A percentile compares a stretch with the other conserved stretches of the same genome.
These are phyloP conservation scores for Theileria equi DNA, from an alignment of 169 alveolate genomes.

Conservation along the genomic window DNA sequence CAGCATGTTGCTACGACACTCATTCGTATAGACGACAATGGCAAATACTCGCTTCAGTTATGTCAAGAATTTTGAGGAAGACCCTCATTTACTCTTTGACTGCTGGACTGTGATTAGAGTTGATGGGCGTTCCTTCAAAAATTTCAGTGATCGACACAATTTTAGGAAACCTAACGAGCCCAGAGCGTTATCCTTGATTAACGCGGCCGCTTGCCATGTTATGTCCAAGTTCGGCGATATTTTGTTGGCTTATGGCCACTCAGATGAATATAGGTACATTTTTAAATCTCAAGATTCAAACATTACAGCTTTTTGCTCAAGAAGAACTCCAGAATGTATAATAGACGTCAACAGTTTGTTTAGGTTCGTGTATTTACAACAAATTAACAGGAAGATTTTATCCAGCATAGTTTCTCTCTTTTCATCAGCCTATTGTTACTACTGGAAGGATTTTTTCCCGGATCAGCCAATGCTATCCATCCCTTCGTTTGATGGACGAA, in stretches of 20 bases:
- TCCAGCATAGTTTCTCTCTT: slow-evolving; percentile 87
- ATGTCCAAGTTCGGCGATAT: slow-evolving; percentile 89
- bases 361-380: slow-evolving; percentile 50
- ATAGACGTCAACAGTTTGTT: slow-evolving; percentile 66
- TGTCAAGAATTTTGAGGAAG: slow-evolving; percentile 90
- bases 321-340: slow-evolving; percentile 55
- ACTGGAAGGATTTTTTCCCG: slow-evolving; percentile 81
- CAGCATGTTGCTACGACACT: not conserved
- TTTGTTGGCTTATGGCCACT: slow-evolving; percentile 91
- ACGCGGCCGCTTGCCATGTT: slow-evolving; percentile 86
- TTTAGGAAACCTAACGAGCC: slow-evolving; percentile 94
- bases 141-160: slow-evolving; percentile 83
- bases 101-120: slow-evolving; percentile 90
- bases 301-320: slow-evolving; percentile 56
- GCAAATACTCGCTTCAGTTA: slow-evolving; percentile 79
- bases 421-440: slow-evolving; percentile 86
- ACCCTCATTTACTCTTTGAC: slow-evolving; percentile 75
- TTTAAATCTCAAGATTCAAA: not conserved
- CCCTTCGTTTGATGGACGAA: slow-evolving; percentile 93
- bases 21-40: slow-evolving; percentile 5
- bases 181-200: slow-evolving; percentile 85
- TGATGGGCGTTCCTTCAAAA: slow-evolving; percentile 92
- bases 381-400: slow-evolving; percentile 79
- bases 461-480: slow-evolving; percentile 71
- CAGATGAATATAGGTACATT: slow-evolving; percentile 86